Evolutionary conservation across 2,329 filamentous ascomycete genomes (phyloP), one percentile per base, ranked within the genome.

Genomic region (Ceratocystis cacaofunesta): DNA sequence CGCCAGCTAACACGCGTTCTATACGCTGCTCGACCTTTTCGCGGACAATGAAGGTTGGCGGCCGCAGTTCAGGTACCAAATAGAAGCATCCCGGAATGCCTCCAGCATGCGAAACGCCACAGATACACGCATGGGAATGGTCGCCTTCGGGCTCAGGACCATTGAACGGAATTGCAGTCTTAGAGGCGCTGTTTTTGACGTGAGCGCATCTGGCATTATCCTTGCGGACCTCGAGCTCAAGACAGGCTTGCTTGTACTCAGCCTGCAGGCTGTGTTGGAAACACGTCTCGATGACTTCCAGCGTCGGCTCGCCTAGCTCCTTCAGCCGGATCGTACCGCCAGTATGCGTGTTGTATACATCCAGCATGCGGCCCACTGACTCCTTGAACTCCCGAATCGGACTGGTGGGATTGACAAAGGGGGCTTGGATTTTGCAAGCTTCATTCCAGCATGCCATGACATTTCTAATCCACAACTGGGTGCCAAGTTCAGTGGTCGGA

Each of bases 331-430:
- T 12, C 19, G 63, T 50, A 61, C 46, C 43, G 58, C 28, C 43
- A n/a, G 19, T 52, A 62, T 63, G 17, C 44, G 15, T 62, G 48
- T 70, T 69, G 17, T 66, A 50, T n/a, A 66, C 66, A 8, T 64
- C 62, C 17, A 68, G 67, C 10, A 74, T 71, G 36, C 76, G 77
- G 32, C 88, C 76, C 63, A 68, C 15, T 75, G 71, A 65, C 4
- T 62, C 58, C 70, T 87, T 88, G 63, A 80, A 80, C 71, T 86
- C 84, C 0, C 68, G 70, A n/a, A 71, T 73, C 46, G 78, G 72
- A 12, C 78, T 75, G 22, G 80, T 77, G 8, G 66, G 66, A 12
- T 67, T 50, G 36, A 50, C 44, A 25, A 67, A 67, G 1, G 66
- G 66, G 4, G 63, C 66, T 8, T 57, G 61, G 17, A 67, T 25